phyloP scores from a whole-genome alignment of 2,329 filamentous ascomycete genomes.

The Aspergillus sp. region DNA sequence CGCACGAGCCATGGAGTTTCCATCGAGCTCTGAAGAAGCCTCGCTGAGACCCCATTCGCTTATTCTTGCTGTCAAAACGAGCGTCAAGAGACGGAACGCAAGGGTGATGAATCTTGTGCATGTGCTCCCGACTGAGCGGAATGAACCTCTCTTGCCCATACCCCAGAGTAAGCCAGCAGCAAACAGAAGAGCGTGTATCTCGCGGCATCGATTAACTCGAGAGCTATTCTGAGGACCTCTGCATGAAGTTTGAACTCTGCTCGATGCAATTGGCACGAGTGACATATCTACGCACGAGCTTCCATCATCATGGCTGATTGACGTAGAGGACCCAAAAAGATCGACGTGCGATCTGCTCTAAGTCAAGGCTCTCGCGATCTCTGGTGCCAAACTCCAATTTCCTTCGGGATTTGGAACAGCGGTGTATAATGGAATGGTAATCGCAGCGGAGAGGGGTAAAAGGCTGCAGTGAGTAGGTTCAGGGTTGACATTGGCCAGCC shows the following conservation, averaged over 20 bases:
- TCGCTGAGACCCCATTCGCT: not conserved
- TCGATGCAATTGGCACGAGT: too few species aligned
- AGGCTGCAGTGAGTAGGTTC: not conserved
- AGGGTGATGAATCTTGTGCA: not conserved
- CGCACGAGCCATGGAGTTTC: not conserved
- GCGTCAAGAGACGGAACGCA: not conserved
- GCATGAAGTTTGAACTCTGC: too few species aligned
- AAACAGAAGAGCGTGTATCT: not conserved
- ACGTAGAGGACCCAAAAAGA: not conserved
- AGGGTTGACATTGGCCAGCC: not conserved
- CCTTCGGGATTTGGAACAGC: not conserved
- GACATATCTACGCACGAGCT: not conserved
- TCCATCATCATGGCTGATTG: not conserved
- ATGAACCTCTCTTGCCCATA: not conserved
- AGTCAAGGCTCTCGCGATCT: not conserved
- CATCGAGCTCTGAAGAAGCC: not conserved
- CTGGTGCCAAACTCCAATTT: not conserved
- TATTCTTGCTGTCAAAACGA: not conserved
- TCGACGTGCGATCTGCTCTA: not conserved
- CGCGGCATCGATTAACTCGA: not conserved
- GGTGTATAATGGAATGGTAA: not conserved
- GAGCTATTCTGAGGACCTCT: not conserved
- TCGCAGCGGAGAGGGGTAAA: not conserved
- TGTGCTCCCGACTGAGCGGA: not conserved
- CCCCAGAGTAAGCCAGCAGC: not conserved